These are phyloP conservation scores for Acorus calamus DNA, from an alignment of 106 monocot genomes.

Conservation along the genomic window DNA sequence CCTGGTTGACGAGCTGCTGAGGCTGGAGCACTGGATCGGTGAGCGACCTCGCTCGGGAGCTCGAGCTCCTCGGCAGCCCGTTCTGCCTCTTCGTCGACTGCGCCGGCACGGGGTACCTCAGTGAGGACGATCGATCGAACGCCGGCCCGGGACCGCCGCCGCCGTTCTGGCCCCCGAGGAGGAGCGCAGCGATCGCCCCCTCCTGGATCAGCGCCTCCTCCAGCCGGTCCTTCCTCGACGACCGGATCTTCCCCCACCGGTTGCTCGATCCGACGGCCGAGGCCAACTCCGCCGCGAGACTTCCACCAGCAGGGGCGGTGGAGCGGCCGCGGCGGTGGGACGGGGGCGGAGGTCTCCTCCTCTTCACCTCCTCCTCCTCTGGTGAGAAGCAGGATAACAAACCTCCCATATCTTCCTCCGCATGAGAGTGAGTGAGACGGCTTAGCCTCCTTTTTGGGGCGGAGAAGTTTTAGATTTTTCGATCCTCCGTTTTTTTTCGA, in stretches of 20 bases:
- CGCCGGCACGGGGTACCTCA: constrained; percentile 13
- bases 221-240: constrained; percentile 13
- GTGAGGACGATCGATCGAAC: constrained; percentile 68
- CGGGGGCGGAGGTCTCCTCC: neutral
- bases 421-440: neutral
- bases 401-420: constrained; percentile 34
- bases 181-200: constrained; percentile 44
- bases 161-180: constrained; percentile 38
- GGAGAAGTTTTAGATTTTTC: too few species aligned
- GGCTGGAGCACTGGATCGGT: constrained; percentile 56
- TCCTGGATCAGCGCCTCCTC: constrained; percentile 37
- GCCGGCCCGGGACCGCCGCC: constrained; percentile 1
- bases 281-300: neutral
- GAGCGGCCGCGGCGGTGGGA: neutral
- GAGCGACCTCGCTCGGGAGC: constrained; percentile 57
- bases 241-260: constrained; percentile 14
- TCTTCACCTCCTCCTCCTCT: neutral
- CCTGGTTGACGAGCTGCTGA: constrained; percentile 67
- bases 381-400: constrained; percentile 49
- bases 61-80: constrained; percentile 65
- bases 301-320: neutral
- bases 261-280: constrained; percentile 17
- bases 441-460: too few species aligned
- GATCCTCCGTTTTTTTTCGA: too few species aligned
- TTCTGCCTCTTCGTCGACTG: constrained; percentile 19